Percentiles rank a stretch among this genome's conserved stretches.
Conservation (phyloP, 140 eudicot genomes). For the Oenanthe javanica region DNA sequence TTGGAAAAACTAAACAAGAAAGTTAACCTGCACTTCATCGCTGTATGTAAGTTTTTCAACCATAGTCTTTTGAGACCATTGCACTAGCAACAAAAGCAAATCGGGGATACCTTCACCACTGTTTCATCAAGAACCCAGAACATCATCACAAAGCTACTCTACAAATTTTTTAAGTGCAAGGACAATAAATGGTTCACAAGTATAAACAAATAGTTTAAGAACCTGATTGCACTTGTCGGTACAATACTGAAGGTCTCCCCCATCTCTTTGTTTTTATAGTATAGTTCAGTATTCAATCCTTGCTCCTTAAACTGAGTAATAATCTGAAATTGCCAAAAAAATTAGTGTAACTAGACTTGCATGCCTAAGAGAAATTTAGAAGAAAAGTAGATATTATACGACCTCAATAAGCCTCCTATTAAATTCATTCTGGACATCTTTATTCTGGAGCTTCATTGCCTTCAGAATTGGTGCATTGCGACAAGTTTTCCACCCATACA, state of each 20-base stretch:
- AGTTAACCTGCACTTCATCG: slow-evolving; percentile 58
- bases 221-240: slow-evolving; percentile 96
- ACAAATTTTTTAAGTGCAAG: slow-evolving; percentile 3
- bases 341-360: slow-evolving; percentile 9
- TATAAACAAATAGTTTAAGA: not conserved
- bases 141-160: slow-evolving; percentile 3
- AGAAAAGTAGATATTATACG: not conserved
- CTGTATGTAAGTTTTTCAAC: slow-evolving; percentile 67
- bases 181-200: not conserved
- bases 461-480: slow-evolving; percentile 79
- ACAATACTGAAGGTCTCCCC: slow-evolving; percentile 72
- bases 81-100: slow-evolving; percentile 56
- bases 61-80: slow-evolving; percentile 98
- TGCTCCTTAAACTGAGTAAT: slow-evolving; percentile 83
- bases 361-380: not conserved
- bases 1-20: not conserved
- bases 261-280: slow-evolving; percentile 66
- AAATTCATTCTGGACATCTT: slow-evolving; percentile 62
- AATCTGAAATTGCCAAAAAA: slow-evolving; percentile 31
- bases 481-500: slow-evolving; percentile 82
- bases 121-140: slow-evolving; percentile 19
- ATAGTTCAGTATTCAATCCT: slow-evolving; percentile 84
- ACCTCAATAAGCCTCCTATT: slow-evolving; percentile 63
- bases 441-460: slow-evolving; percentile 73
- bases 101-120: slow-evolving; percentile 99